Percentiles rank a stretch among this genome's conserved stretches.
These are phyloP conservation scores for Fusarium tanahbumbuense DNA, from an alignment of 2,329 filamentous ascomycete genomes.

Conservation along the genomic window DNA sequence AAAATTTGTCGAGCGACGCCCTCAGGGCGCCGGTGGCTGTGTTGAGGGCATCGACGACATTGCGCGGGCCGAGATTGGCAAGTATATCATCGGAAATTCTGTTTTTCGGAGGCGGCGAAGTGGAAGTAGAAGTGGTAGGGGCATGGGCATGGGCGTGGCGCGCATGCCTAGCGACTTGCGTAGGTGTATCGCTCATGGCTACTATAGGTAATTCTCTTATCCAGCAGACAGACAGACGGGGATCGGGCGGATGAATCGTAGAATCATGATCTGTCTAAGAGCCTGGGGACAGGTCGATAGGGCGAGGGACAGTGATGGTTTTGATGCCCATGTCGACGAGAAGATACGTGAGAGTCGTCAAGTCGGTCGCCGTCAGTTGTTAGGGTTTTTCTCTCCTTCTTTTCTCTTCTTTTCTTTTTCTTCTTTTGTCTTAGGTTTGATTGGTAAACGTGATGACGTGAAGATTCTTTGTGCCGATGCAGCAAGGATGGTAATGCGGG, in stretches of 20 bases:
- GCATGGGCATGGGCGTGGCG: constrained; percentile 40
- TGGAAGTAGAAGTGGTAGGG: constrained; percentile 40
- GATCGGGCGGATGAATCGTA: constrained; percentile 33
- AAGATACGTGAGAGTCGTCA: constrained; percentile 35
- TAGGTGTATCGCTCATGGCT: constrained; percentile 52
- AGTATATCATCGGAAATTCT: constrained; percentile 68
- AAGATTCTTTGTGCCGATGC: constrained; percentile 19
- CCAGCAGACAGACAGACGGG: constrained; percentile 35
- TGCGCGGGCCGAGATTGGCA: constrained; percentile 68
- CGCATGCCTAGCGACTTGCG: constrained; percentile 49
- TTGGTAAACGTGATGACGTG: constrained; percentile 17
- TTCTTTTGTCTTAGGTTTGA: constrained; percentile 2
- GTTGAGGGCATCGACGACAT: constrained; percentile 70
- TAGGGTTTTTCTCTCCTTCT: neutral
- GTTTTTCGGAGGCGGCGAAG: constrained; percentile 59
- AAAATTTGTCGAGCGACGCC: constrained; percentile 71
- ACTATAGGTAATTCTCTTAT: constrained; percentile 14
- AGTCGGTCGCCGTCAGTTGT: constrained; percentile 22
- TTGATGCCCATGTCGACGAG: constrained; percentile 48
- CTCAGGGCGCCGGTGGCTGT: constrained; percentile 64
- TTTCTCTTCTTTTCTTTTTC: neutral
- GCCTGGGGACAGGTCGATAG: constrained; percentile 44
- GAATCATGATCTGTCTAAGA: constrained; percentile 48
- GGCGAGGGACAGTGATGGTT: constrained; percentile 36
- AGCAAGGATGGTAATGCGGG: constrained; percentile 16